Base-by-base conservation (phyloP, 1,284 basidiomycete genomes). In the Boletus smithii region DNA sequence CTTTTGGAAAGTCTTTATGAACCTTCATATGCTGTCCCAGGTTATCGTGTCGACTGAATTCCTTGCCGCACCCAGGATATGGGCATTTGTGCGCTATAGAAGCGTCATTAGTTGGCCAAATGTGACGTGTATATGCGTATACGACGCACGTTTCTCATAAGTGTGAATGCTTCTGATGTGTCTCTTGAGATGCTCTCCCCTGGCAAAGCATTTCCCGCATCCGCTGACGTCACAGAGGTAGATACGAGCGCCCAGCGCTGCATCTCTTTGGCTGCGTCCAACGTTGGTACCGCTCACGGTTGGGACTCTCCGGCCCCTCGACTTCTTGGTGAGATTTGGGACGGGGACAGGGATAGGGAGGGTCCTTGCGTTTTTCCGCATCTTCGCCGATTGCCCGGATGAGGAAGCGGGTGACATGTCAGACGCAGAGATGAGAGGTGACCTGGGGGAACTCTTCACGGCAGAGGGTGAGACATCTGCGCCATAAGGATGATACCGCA, bases 1-100 rank as follows among this genome's bases (percentile, higher is more conserved):
- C 42, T 32, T 55, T 65, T 20, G 63, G 46, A 22, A 57, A 51
- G 50, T 65, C 80, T 59, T 77, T 75, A 64, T 82, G 80, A 30
- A 81, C 76, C 38, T 77, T 76, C 74, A 88, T 83, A 60, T 91
- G 88, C 67, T 89, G 86, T 29, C 81, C 80, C 24, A 92, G 77
- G 62, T 93, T 93, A 64, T 93, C 90, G 60, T 89, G 87, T 42
- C 91, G 76, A 64, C 85, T 88, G 63, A 93, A 93, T 53, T 82
- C 80, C 72, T 90, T 90, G 46, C 78, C 82, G 61, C 91, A 93
- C 8, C 79, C 80, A 18, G 85, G 80, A 65, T 81, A 81, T 9
- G 80, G 80, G 66, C 88, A 93, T 61, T 79, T 79, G 69, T 87
- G 82, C 49, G 88, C 87, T 91, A 60, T 27, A 47, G 32, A 45